Base-by-base conservation (phyloP, 1,139 yeast species). In the Candida sojae region DNA sequence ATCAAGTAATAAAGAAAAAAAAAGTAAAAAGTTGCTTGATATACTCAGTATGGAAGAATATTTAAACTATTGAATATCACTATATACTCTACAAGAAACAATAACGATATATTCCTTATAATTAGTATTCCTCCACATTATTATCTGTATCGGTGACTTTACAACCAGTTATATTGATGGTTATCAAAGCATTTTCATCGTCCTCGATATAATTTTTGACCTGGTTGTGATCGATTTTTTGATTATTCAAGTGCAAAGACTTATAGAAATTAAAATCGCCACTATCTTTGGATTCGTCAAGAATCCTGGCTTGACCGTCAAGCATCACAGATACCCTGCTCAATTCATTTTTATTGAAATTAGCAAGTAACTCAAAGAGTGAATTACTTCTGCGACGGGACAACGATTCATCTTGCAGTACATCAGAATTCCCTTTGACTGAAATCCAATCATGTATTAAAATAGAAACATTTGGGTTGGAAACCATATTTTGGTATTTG, bases 361-460 rank as follows among this genome's bases (percentile, higher is more conserved):
- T 82, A 51, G 87, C 84, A 52, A 91, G 73, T 47, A 88, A 66
- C 58, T 84, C 85, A 52, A 84, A 75, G 48, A 89, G 69, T 25
- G 79, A 70, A 54, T 73, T 70, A 42, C 79, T 63, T 47, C 77
- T 60, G 32, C 64, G 59, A 9, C 64, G 53, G 1, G 64, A 44
- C 6, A 41, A 46, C 12, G 53, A 53, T 23, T 41, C 38, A 6
- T 32, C 36, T 32, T 30, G 36, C 30, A 32, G 36, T 35, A 68
- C 56, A 53, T 52, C 51, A 7, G 50, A 50, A 6, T 54, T 48
- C 6, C 54, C 49, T 47, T 80, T 80, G 4, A 85, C 82, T 13
- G 86, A 77, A 33, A 84, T 81, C 96, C 96, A 89, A 61, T 91
- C 97, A 61, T 91, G 97, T 39, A 91, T 82, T 48, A 91, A 73